phyloP scores from a whole-genome alignment of 345 rosid genomes.

The Aegle marmelos region DNA sequence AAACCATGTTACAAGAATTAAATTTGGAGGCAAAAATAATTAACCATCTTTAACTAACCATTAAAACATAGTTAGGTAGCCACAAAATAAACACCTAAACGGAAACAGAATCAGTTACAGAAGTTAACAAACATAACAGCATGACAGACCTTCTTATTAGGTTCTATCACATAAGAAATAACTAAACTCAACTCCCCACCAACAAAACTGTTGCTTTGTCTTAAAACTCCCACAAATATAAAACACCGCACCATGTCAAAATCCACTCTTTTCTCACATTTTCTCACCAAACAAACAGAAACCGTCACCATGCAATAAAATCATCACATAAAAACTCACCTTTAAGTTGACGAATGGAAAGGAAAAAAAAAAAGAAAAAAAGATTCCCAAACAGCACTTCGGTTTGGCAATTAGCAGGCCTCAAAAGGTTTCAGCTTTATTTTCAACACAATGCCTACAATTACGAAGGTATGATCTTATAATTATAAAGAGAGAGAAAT shows the following conservation, averaged over 20 bases:
- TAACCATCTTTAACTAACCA: conserved; percentile 8
- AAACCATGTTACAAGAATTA: conserved; percentile 2
- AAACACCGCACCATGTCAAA: conserved; percentile 18
- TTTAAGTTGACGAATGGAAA: background rate
- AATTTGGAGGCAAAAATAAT: conserved; percentile 9
- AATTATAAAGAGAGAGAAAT: background rate
- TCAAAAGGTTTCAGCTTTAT: background rate
- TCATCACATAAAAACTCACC: conserved; percentile 13
- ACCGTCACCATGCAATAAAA: background rate
- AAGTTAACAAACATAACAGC: conserved; percentile 34
- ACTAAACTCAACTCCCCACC: background rate
- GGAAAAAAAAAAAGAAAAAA: too few species aligned
- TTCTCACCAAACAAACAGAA: conserved; percentile 30
- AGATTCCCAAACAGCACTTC: background rate
- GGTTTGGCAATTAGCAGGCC: background rate
- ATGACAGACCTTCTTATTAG: background rate
- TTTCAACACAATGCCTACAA: conserved; percentile 3
- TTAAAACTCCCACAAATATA: background rate
- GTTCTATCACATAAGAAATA: background rate
- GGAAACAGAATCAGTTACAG: conserved; percentile 32
- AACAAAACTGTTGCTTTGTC: background rate
- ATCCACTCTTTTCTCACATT: conserved; percentile 26
- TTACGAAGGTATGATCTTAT: conserved; percentile 3
- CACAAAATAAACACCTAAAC: background rate
- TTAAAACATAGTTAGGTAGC: conserved; percentile 13